Evolutionary conservation across 2,329 filamentous ascomycete species (phyloP), one percentile per base, ranked within the genome.

Genomic region (Penicillium sp.): DNA sequence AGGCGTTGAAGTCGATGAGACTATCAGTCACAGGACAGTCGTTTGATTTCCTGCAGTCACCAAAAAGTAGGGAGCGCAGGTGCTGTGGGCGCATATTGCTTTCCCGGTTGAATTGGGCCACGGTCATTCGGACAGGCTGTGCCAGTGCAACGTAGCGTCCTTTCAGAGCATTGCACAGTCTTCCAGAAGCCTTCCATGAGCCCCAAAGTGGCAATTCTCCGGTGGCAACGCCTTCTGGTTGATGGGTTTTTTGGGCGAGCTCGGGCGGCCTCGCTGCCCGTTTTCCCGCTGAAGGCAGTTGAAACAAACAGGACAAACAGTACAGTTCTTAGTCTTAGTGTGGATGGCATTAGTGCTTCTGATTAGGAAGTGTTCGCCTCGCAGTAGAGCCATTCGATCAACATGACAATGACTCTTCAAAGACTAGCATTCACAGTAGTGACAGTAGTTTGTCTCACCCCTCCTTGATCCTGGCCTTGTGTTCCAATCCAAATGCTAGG

Each of bases 161-260:
- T n/a, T 45, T 52, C 28, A 49, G 4, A 11, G 52, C 35, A 42
- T 41, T 1, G n/a, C 45, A 12, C 6, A 12, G 28, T 10, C 51
- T 58, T 55, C 53, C 8, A 54, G 39, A 49, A 38, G 39, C 54
- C 41, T 54, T 51, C 51, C 59, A 64, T 49, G 55, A 57, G 22
- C 43, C 38, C 50, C 31, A 10, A 60, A 67, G 54, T 47, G 67
- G 68, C 50, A 71, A 71, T 67, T 71, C 57, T 69, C 68, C 68
- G 68, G 69, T 60, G 66, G 67, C 55, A 28, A 54, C 48, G 31
- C 47, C 41, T 50, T 39, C 54, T 64, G 61, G 60, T 67, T 66
- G 64, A 65, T 69, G 67, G 65, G 68, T 15, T 55, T 45, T 61
- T 14, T 47, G 42, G 48, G 37, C 35, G 35, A n/a, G 50, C 3